Conservation (phyloP, 305 asterid species). For the Vinca major region DNA sequence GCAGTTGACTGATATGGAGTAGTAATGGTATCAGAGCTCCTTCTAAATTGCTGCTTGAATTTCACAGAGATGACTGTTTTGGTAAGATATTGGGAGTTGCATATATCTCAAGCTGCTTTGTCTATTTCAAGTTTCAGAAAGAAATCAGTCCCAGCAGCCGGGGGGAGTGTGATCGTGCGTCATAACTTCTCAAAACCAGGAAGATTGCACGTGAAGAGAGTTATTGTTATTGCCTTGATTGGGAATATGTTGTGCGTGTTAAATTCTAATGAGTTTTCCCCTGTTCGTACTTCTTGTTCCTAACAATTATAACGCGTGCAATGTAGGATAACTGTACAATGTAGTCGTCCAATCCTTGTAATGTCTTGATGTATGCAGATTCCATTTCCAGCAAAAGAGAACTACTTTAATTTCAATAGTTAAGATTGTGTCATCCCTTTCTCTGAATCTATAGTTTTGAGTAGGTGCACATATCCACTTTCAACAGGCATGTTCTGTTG, state of each 20-base stretch:
- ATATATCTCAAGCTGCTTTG: neutral
- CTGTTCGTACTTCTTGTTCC: no score
- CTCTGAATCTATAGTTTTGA: neutral
- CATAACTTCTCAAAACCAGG: neutral
- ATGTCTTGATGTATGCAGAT: neutral
- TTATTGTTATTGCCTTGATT: no score
- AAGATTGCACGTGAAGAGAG: neutral
- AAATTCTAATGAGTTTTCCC: no score
- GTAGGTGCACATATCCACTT: neutral
- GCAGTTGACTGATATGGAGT: constrained; percentile 41
- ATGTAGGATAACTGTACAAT: neutral
- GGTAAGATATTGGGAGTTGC: neutral
- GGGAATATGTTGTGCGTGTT: no score
- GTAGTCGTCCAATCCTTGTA: neutral
- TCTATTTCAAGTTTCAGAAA: neutral
- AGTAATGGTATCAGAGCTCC: constrained; percentile 16
- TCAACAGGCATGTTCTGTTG: neutral
- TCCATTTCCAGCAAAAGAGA: neutral
- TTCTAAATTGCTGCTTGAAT: neutral
- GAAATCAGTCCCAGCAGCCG: neutral
- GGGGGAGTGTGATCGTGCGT: neutral
- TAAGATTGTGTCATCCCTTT: neutral
- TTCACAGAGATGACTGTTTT: neutral
- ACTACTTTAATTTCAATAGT: neutral
- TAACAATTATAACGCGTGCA: neutral